Conservation (phyloP, 352 stramenopile species). For the Phytophthora crassamura region DNA sequence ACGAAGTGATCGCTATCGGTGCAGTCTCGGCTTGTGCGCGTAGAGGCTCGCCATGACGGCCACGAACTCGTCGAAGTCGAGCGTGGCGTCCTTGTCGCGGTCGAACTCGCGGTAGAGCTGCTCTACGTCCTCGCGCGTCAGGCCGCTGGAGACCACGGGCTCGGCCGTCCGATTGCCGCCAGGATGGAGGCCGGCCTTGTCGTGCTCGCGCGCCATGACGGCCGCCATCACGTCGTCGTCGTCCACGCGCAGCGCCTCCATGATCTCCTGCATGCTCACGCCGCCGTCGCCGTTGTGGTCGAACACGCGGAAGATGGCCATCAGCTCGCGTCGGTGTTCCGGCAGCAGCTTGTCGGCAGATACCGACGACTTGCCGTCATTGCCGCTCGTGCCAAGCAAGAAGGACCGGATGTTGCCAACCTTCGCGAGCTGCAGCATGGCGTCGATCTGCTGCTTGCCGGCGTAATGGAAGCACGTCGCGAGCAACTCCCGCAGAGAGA, state of each 20-base stretch:
- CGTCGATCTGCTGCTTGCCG: constrained; percentile 59
- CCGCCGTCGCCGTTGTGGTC: constrained; percentile 71
- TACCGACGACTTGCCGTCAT: neutral
- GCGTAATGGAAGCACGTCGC: constrained; percentile 76
- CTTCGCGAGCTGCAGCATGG: constrained; percentile 78
- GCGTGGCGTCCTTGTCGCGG: constrained; percentile 48
- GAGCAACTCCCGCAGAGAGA: constrained; percentile 68
- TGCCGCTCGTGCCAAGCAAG: constrained; percentile 30
- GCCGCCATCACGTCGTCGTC: constrained; percentile 67
- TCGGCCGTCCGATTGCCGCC: constrained; percentile 1
- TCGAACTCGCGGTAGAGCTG: constrained; percentile 68
- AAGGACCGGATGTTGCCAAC: constrained; percentile 62
- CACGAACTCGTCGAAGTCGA: constrained; percentile 81
- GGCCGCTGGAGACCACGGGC: constrained; percentile 38
- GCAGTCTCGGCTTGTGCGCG: constrained; percentile 18
- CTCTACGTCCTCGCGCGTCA: constrained; percentile 67
- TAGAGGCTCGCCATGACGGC: constrained; percentile 64
- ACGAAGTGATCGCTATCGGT: constrained; percentile 2
- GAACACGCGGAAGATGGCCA: constrained; percentile 75
- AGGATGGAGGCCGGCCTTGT: constrained; percentile 13
- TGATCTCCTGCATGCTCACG: constrained; percentile 76
- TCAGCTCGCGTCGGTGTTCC: constrained; percentile 54
- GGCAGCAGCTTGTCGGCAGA: constrained; percentile 20
- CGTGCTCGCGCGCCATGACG: constrained; percentile 46
- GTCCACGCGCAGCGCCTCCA: constrained; percentile 70